phyloP scores from a whole-genome alignment of 2,329 filamentous ascomycete species.

The Piedraia hortae region DNA sequence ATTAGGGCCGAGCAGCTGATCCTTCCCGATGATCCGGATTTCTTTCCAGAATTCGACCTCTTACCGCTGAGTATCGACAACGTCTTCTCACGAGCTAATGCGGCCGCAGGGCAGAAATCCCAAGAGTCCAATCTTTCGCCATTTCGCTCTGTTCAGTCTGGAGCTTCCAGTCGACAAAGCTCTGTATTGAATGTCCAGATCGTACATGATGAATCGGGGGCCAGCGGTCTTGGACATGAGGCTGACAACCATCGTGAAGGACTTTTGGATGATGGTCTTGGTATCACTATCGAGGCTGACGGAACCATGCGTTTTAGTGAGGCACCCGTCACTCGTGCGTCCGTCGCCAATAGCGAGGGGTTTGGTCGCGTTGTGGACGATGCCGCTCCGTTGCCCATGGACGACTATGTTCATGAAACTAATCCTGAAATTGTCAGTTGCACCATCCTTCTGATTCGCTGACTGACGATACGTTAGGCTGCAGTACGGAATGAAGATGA shows the following conservation, averaged over 20 bases:
- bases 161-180: slow-evolving; percentile 5
- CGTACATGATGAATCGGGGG: slow-evolving; percentile 12
- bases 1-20: slow-evolving; percentile 48
- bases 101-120: slow-evolving; percentile 16
- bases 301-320: slow-evolving; percentile 21
- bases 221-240: slow-evolving; percentile 16
- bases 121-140: slow-evolving; percentile 14
- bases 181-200: slow-evolving; percentile 20
- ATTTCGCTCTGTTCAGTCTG: slow-evolving; percentile 7
- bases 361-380: too few relatives aligned
- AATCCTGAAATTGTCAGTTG: too few relatives aligned
- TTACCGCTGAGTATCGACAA: slow-evolving; percentile 22
- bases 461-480: slow-evolving; percentile 2
- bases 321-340: slow-evolving; percentile 1
- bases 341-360: too few relatives aligned
- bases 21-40: slow-evolving; percentile 57
- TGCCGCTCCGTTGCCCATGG: slow-evolving; percentile 9
- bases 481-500: slow-evolving; percentile 9
- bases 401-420: slow-evolving; percentile 3
- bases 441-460: too few relatives aligned
- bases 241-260: slow-evolving; percentile 23
- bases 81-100: too few relatives aligned
- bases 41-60: slow-evolving; percentile 38
- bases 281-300: slow-evolving; percentile 32
- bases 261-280: slow-evolving; percentile 7